Evolutionary conservation across 768 basidiomycete genomes (phyloP), one percentile per base, ranked within the genome.

Genomic region (Tephrocybe sp.): DNA sequence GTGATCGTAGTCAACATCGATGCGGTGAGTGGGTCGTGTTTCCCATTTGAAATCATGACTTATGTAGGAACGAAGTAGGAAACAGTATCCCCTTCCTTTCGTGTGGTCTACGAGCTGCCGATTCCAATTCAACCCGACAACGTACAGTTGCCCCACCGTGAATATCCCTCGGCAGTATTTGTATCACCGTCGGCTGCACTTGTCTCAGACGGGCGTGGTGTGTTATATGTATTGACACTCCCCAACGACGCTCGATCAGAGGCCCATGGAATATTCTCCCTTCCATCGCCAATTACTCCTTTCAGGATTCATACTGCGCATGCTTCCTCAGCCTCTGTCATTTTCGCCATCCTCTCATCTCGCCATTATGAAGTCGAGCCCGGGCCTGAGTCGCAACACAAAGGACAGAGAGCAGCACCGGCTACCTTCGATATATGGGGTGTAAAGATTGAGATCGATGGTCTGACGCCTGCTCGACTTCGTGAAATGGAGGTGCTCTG

Each of bases 131-230:
- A 73, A 40, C 67, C 76, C 1, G 62, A 75, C 0, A 69, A 66
- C 24, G 62, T 66, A 12, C 68, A 73, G 17, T 53, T 66, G 1
- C 64, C 70, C 17, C 83, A 84, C 58, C 73, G 68, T 37, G 90
- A 93, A 68, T 93, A 94, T 64, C 88, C 91, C 0, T 89, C 88
- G 1, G 78, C 78, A 24, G 71, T 73, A 5, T 85, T 88, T 59
- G 61, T 87, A 33, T 73, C 78, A 45, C 56, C 76, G 3, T 65
- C 70, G 1, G 65, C 75, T 9, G 70, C 79, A 33, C 70, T 89
- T 32, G 74, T 86, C 45, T 74, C 87, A 17, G 90, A 93, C 59
- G 91, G 91, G 8, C 68, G 73, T 57, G 88, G 89, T n/a, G 61
- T 72, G 15, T 66, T 92, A 25, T 88, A 90, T 55, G 70, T 83